Evolutionary conservation across 805 yeast species (phyloP).

Genomic region (Vanderwaltozyma tropicalis): DNA sequence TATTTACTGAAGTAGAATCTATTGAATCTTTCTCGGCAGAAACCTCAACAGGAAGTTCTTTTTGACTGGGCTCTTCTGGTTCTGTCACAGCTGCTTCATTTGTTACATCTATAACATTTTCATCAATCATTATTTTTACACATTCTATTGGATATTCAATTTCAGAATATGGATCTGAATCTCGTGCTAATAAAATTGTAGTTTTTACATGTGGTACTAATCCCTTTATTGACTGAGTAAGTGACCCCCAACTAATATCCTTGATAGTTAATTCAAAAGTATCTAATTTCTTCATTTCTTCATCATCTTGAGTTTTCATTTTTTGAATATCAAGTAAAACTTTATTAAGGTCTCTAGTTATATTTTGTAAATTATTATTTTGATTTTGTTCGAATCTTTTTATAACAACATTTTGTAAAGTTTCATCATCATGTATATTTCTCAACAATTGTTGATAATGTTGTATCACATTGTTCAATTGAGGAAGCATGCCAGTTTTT

Average conservation of each 20-base stretch:
- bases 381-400: background rate
- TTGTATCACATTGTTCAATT: slow-evolving; percentile 8
- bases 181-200: slow-evolving; percentile 24
- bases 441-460: slow-evolving; percentile 11
- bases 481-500: slow-evolving; percentile 22
- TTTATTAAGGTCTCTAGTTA: slow-evolving; percentile 13
- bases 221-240: slow-evolving; percentile 18
- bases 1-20: background rate
- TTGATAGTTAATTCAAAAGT: slow-evolving; percentile 13
- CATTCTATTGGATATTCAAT: slow-evolving; percentile 40
- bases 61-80: too few relatives aligned
- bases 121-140: slow-evolving; percentile 18
- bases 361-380: background rate
- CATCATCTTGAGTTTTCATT: slow-evolving; percentile 29
- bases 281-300: slow-evolving; percentile 30
- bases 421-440: slow-evolving; percentile 8
- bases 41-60: too few relatives aligned
- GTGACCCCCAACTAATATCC: slow-evolving; percentile 23
- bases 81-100: too few relatives aligned
- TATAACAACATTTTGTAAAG: background rate
- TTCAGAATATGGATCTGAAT: slow-evolving; percentile 43
- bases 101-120: slow-evolving; percentile 10
- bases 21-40: background rate
- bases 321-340: slow-evolving; percentile 25
- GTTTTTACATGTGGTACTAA: slow-evolving; percentile 32